Percentiles rank a stretch among this genome's conserved stretches.
phyloP scores from a whole-genome alignment of 352 stramenopile genomes.

The Phytophthora pini region DNA sequence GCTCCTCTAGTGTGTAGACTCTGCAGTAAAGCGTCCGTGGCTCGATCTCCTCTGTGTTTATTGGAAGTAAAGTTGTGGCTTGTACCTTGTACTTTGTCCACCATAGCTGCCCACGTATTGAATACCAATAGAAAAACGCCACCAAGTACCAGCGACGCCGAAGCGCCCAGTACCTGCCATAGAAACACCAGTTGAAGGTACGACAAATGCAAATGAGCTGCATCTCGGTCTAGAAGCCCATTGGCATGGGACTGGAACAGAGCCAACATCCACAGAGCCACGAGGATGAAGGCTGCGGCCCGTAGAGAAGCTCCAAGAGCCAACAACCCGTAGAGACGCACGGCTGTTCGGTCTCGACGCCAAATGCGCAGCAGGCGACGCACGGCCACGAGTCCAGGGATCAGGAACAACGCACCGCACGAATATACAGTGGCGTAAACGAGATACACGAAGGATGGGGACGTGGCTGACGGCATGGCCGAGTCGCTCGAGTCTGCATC shows the following conservation, averaged over 20 bases:
- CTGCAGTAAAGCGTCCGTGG: conserved; percentile 23
- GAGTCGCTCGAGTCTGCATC: conserved; percentile 1
- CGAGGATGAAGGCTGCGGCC: conserved; percentile 55
- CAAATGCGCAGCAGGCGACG: conserved; percentile 51
- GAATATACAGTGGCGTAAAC: conserved; percentile 61
- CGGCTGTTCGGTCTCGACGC: conserved; percentile 52
- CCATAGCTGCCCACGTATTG: conserved; percentile 73
- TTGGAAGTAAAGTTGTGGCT: neutral
- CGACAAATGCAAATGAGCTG: conserved; percentile 57
- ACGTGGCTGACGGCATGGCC: conserved; percentile 23
- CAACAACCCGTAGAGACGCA: conserved; percentile 63
- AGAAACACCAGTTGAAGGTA: conserved; percentile 66
- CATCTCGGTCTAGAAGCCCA: conserved; percentile 41
- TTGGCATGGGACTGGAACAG: conserved; percentile 41
- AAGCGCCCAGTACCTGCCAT: conserved; percentile 59
- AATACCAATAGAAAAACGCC: conserved; percentile 68
- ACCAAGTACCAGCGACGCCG: conserved; percentile 50
- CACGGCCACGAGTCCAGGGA: conserved; percentile 44
- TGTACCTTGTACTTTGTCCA: conserved; percentile 55
- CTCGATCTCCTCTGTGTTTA: conserved; percentile 8
- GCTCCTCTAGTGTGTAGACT: conserved; percentile 31
- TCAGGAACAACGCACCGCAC: conserved; percentile 54
- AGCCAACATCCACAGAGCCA: conserved; percentile 60
- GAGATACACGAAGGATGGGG: conserved; percentile 46
- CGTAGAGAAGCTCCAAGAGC: conserved; percentile 52